Evolutionary conservation across 768 basidiomycete species (phyloP), one percentile per base, ranked within the genome.

Genomic region (Auriscalpium vulgare): DNA sequence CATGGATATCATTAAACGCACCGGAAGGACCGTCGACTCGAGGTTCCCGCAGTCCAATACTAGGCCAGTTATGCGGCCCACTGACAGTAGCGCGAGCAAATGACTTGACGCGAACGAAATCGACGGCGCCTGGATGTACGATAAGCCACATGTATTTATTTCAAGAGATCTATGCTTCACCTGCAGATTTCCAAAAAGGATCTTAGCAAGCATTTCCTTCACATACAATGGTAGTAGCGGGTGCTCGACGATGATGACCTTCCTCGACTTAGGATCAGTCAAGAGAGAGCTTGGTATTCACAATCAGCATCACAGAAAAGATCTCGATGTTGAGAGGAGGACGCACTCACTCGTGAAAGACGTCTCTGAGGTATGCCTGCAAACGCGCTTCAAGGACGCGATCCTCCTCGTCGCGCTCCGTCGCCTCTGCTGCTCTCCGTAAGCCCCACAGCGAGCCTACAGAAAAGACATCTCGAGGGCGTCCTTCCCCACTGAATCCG

Each of bases 401-500:
- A 52, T 88, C 85, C 65, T 88, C 84, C 68, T 95, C 93, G 17
- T 78, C 80, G 55, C 84, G 75, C 45, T 83, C 82, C 13, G 68
- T 71, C 5, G 75, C 66, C 60, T 84, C 79, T 11, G 73, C 65
- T 2, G 84, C 78, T 37, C 84, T 74, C 52, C 71, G 76, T 54
- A 86, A 78, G 19, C 71, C 76, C 87, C 89, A 91, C 29, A 90
- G 64, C 0, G 80, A 67, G 45, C 69, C 62, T 4, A 75, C 75
- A 63, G 79, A 81, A 68, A 95, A 89, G n/a, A 94, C 85, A 55
- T 92, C 88, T 63, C 97, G 72, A 9, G 97, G 94, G 57, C 84
- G 79, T 4, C 93, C 85, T 74, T 99, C 97, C 13, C 95, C 95
- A 65, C 93, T 95, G 74, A 97, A 98, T 2, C 97, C 97, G 10